Conservation (phyloP, 371 early-diverging fungal species). For the Mortierella sp. region DNA sequence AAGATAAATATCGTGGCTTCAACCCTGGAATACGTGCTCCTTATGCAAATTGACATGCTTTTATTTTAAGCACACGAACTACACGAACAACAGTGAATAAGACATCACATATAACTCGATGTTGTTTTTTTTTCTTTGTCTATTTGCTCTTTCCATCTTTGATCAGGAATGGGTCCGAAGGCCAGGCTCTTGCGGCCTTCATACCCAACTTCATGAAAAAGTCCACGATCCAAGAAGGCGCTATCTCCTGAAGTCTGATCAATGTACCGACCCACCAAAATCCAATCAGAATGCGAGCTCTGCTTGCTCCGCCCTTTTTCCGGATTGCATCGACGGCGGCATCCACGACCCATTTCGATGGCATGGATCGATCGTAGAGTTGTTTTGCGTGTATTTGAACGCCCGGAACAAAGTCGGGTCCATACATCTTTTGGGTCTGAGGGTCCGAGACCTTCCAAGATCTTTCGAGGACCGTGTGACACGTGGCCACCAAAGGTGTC, state of each 20-base stretch:
- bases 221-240: slow-evolving; percentile 56
- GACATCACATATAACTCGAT: too few species aligned
- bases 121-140: too few species aligned
- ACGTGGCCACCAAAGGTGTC: slow-evolving; percentile 32
- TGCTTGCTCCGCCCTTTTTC: slow-evolving; percentile 34
- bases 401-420: slow-evolving; percentile 42
- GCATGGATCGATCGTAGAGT: slow-evolving; percentile 43
- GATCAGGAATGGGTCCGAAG: slow-evolving; percentile 48
- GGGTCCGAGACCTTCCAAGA: slow-evolving; percentile 38
- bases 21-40: too few species aligned
- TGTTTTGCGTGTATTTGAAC: slow-evolving; percentile 20
- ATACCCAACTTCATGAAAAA: slow-evolving; percentile 52
- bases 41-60: too few species aligned
- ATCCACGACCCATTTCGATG: slow-evolving; percentile 55
- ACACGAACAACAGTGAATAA: too few species aligned
- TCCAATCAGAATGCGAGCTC: slow-evolving; percentile 52
- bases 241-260: slow-evolving; percentile 38
- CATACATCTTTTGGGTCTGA: slow-evolving; percentile 48
- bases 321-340: slow-evolving; percentile 44
- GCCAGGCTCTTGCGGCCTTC: slow-evolving; percentile 54
- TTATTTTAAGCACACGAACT: too few species aligned
- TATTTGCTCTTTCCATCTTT: slow-evolving; percentile 25
- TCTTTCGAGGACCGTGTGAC: slow-evolving; percentile 32
- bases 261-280: slow-evolving; percentile 51
- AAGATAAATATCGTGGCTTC: too few species aligned